A percentile compares a stretch with the other conserved stretches of the same genome.
Conservation (phyloP, 2,329 filamentous ascomycete genomes). For the Zasmidium cellare region DNA sequence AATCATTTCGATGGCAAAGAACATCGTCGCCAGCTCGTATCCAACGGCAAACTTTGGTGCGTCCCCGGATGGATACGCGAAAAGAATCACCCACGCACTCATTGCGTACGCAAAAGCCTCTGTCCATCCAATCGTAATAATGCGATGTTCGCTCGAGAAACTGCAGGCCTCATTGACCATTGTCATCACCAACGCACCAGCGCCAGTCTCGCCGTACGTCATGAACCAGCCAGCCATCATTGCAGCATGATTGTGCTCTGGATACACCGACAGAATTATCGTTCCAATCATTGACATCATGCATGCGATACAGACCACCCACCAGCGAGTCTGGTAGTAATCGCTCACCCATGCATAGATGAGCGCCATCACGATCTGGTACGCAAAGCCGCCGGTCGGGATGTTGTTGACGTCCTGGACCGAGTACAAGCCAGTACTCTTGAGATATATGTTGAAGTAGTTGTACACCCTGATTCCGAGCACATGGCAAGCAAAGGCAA, state of each 20-base stretch:
- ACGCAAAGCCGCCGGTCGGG: constrained; percentile 8
- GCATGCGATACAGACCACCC: constrained; percentile 22
- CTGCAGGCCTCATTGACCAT: constrained; percentile 22
- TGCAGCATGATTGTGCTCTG: constrained; percentile 35
- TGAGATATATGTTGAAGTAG: constrained; percentile 13
- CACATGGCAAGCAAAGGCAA: constrained; percentile 10
- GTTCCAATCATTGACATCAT: constrained; percentile 36
- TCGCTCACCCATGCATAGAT: constrained; percentile 23
- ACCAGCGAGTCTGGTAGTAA: constrained; percentile 22
- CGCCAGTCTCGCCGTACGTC: constrained; percentile 38
- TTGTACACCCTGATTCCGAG: constrained; percentile 4
- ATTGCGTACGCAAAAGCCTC: constrained; percentile 22
- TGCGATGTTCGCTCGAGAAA: constrained; percentile 19
- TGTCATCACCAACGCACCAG: constrained; percentile 42
- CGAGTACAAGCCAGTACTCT: constrained; percentile 7
- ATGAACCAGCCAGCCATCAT: constrained; percentile 42
- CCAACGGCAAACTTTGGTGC: constrained; percentile 26
- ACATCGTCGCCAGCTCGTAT: constrained; percentile 31
- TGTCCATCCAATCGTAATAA: constrained; percentile 21
- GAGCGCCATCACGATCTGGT: constrained; percentile 5
- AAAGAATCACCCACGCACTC: constrained; percentile 23
- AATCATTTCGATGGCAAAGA: constrained; percentile 27
- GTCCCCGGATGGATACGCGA: constrained; percentile 20
- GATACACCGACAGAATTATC: constrained; percentile 39
- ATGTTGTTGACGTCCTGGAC: constrained; percentile 11